Evolutionary conservation across 1,284 basidiomycete species (phyloP).

Genomic region (Ustilago trichophora): DNA sequence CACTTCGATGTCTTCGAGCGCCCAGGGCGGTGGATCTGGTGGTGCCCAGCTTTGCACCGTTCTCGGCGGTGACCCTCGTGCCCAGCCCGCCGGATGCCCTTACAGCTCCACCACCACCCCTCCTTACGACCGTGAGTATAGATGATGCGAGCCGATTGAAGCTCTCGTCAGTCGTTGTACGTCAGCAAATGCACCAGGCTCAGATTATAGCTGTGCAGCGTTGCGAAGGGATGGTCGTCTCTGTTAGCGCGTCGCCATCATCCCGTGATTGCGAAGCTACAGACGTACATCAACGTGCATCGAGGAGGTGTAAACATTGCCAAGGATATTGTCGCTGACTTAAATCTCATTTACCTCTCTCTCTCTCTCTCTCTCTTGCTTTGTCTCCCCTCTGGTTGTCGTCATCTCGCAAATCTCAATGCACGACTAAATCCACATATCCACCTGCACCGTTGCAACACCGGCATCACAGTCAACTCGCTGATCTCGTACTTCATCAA

Average conservation of each 20-base stretch:
- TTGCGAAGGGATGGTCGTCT: too few relatives aligned
- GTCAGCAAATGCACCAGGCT: neutral
- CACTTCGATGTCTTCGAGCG: conserved; percentile 31
- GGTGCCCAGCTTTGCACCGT: conserved; percentile 43
- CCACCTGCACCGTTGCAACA: too few relatives aligned
- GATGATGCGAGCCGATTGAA: too few relatives aligned
- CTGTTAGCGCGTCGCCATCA: too few relatives aligned
- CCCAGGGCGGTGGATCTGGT: conserved; percentile 15
- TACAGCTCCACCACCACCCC: conserved; percentile 53
- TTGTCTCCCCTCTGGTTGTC: neutral
- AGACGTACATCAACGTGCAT: too few relatives aligned
- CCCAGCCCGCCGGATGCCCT: conserved; percentile 37
- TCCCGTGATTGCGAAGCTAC: too few relatives aligned
- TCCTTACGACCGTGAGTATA: conserved; percentile 53
- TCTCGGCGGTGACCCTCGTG: conserved; percentile 42
- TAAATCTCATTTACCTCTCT: neutral
- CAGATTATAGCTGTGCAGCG: too few relatives aligned
- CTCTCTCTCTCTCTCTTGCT: too few relatives aligned
- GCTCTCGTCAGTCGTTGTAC: neutral
- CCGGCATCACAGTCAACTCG: conserved; percentile 41
- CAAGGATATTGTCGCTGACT: conserved; percentile 23
- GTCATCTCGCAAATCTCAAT: too few relatives aligned
- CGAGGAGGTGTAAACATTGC: too few relatives aligned
- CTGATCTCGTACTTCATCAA: conserved; percentile 55
- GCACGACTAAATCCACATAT: too few relatives aligned